Conservation (phyloP, 176 grass and related monocot species). For the Zizania latifolia region DNA sequence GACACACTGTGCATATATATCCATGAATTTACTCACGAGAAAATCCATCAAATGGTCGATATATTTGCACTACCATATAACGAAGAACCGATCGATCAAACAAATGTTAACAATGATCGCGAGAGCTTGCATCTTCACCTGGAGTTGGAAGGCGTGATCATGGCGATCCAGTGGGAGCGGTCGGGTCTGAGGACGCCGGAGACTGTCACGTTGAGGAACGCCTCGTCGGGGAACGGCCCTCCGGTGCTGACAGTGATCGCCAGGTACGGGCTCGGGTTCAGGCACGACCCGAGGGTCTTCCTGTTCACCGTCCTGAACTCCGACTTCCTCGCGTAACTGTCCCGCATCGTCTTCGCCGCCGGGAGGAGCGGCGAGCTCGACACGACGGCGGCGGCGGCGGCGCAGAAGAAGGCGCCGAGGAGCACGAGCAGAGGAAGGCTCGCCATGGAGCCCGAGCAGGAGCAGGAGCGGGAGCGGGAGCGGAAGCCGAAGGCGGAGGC, state of each 20-base stretch:
- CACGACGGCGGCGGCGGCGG: neutral
- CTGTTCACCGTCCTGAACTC: constrained; percentile 77
- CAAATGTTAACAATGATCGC: neutral
- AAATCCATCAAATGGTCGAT: constrained; percentile 12
- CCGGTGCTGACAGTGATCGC: constrained; percentile 31
- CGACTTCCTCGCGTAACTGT: constrained; percentile 46
- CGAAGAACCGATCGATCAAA: neutral
- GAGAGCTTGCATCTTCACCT: constrained; percentile 1
- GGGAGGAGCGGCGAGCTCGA: neutral
- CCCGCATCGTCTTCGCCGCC: constrained; percentile 23
- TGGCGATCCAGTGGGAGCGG: constrained; percentile 60
- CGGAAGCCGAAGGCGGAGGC: neutral
- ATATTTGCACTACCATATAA: neutral
- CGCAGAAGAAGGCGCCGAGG: constrained; percentile 6
- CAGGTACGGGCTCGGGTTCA: constrained; percentile 38
- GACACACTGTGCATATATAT: constrained; percentile 30
- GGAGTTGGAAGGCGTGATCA: constrained; percentile 80
- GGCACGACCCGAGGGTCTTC: constrained; percentile 46
- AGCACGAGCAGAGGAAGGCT: neutral
- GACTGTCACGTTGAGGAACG: constrained; percentile 53
- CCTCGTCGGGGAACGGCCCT: constrained; percentile 49
- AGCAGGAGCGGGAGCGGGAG: neutral
- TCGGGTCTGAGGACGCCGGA: constrained; percentile 40
- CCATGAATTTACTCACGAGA: neutral
- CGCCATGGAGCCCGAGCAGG: neutral